Evolutionary conservation across 2,329 filamentous ascomycete genomes (phyloP), one percentile per base, ranked within the genome.

Genomic region (Fusarium robinianum): DNA sequence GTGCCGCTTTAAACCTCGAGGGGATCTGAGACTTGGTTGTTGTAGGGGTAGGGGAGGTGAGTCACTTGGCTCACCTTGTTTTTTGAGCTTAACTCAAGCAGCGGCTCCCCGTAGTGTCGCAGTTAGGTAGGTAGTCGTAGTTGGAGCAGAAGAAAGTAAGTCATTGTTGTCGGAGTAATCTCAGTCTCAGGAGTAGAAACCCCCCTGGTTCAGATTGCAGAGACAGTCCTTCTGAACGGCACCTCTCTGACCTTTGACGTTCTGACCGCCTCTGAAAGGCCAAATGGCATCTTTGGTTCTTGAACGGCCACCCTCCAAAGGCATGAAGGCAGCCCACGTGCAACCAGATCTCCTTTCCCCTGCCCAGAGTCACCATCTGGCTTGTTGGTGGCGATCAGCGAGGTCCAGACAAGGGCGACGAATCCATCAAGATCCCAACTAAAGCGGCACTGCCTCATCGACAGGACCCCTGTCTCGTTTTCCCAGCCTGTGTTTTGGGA

Each of bases 201-300:
- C n/a, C n/a, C n/a, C n/a, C n/a, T n/a, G n/a, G n/a, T n/a, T n/a
- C n/a, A n/a, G n/a, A n/a, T n/a, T n/a, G n/a, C n/a, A n/a, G n/a
- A n/a, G n/a, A n/a, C n/a, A n/a, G n/a, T n/a, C n/a, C n/a, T n/a
- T n/a, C n/a, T n/a, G n/a, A n/a, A n/a, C n/a, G n/a, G n/a, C n/a
- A n/a, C n/a, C n/a, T n/a, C n/a, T n/a, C n/a, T n/a, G n/a, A n/a
- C n/a, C n/a, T n/a, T n/a, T n/a, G n/a, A n/a, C 34, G 23, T 33
- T 55, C 51, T 55, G 47, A 55, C 51, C 52, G 52, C 51, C 51
- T 40, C 54, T 18, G 29, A 11, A 49, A 29, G 39, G 18, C 27
- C 21, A n/a, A 23, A 33, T 15, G 30, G 34, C n/a, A n/a, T n/a
- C n/a, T n/a, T n/a, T n/a, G n/a, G n/a, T n/a, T n/a, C n/a, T n/a